Evolutionary conservation across 139 green algal genomes (phyloP).

Genomic region (Helicosporidium sp.): DNA sequence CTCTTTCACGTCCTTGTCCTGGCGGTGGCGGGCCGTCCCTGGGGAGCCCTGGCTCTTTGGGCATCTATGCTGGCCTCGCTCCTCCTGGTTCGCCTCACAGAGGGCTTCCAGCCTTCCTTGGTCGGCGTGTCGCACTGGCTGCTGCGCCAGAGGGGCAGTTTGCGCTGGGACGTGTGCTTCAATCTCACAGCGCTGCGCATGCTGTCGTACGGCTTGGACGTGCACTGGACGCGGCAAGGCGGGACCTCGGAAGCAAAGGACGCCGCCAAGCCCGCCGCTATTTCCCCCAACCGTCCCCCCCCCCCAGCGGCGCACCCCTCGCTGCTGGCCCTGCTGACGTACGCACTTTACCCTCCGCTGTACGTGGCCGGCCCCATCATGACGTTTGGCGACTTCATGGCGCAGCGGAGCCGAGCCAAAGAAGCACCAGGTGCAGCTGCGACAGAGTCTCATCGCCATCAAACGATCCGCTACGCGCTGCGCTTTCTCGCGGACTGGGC

Average conservation of each 20-base stretch:
- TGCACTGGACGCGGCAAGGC: conserved; percentile 34
- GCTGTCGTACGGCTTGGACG: conserved; percentile 61
- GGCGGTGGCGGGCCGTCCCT: background rate
- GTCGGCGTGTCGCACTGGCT: background rate
- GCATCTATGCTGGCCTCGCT: conserved; percentile 21
- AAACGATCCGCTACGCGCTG: conserved; percentile 21
- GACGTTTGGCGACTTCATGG: conserved; percentile 64
- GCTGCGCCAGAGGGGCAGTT: conserved; percentile 20
- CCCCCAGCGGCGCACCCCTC: background rate
- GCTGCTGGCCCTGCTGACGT: conserved; percentile 37
- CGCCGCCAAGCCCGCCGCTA: background rate
- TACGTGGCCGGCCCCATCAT: conserved; percentile 78
- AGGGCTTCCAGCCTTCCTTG: conserved; percentile 24
- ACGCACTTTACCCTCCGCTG: conserved; percentile 70
- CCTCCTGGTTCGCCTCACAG: conserved; percentile 19
- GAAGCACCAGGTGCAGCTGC: background rate
- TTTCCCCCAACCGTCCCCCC: background rate
- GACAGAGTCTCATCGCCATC: background rate
- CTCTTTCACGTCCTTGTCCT: background rate
- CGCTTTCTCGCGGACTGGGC: conserved; percentile 24
- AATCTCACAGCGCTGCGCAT: conserved; percentile 68
- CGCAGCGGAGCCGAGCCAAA: conserved; percentile 22
- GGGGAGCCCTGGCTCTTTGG: conserved; percentile 35
- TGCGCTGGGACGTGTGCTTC: conserved; percentile 78
- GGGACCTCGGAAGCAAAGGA: background rate